These are phyloP conservation scores for Chaetomiaceae sp. DNA, from an alignment of 2,329 filamentous ascomycete species.

Conservation along the genomic window DNA sequence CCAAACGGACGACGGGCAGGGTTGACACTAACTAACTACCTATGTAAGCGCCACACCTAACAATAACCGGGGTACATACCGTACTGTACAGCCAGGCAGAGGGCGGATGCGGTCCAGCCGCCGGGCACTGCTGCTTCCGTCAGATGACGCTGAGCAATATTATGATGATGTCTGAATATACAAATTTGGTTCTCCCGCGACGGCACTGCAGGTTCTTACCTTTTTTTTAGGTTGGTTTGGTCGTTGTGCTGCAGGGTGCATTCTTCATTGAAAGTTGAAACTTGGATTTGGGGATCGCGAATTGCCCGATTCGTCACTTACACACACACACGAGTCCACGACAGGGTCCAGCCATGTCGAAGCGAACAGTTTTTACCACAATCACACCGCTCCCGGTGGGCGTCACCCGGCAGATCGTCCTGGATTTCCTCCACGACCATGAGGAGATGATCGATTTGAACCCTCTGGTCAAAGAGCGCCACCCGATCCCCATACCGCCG, in stretches of 20 bases:
- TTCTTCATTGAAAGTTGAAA: no score
- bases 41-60: constrained; percentile 10
- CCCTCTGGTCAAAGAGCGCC: constrained; percentile 70
- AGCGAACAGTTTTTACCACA: constrained; percentile 67
- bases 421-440: constrained; percentile 74
- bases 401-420: constrained; percentile 64
- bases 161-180: constrained; percentile 7
- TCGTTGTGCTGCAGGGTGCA: not conserved
- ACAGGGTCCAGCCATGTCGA: constrained; percentile 57
- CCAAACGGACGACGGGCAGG: not conserved
- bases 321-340: no score
- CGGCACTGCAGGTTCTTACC: not conserved
- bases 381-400: constrained; percentile 70
- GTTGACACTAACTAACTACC: no score
- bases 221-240: not conserved
- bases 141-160: not conserved
- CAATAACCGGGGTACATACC: constrained; percentile 3
- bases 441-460: constrained; percentile 83
- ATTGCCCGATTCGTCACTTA: constrained; percentile 3
- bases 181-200: not conserved
- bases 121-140: constrained; percentile 1
- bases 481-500: constrained; percentile 61
- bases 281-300: not conserved
- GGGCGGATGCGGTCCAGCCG: constrained; percentile 9
- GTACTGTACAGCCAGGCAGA: not conserved